These are phyloP conservation scores for Xylaria scruposa DNA, from an alignment of 495 filamentous ascomycete genomes.

Conservation along the genomic window DNA sequence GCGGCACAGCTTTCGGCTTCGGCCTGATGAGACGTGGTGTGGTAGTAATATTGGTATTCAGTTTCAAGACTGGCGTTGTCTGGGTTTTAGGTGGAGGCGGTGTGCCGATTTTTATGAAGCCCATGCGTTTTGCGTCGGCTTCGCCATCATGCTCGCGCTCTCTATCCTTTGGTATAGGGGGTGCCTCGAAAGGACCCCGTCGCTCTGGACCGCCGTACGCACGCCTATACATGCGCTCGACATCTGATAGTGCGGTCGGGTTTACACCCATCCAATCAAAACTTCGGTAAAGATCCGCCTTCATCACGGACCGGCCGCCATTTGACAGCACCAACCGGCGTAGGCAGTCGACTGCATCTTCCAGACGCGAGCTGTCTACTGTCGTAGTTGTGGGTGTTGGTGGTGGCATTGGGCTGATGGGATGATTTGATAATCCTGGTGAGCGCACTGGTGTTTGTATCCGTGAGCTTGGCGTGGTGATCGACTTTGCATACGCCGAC, in stretches of 20 bases:
- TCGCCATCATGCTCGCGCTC: conserved; percentile 24
- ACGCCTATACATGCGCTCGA: conserved; percentile 64
- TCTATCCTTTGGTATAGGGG: conserved; percentile 13
- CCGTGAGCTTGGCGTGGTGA: conserved; percentile 7
- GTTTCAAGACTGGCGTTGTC: conserved; percentile 42
- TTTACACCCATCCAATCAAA: conserved; percentile 68
- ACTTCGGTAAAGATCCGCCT: conserved; percentile 63
- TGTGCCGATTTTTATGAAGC: conserved; percentile 35
- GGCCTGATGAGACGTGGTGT: conserved; percentile 32
- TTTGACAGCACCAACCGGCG: conserved; percentile 67
- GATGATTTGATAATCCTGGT: conserved; percentile 30
- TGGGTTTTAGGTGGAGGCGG: conserved; percentile 36
- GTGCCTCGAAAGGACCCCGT: conserved; percentile 43
- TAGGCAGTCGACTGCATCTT: conserved; percentile 62
- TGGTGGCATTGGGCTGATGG: conserved; percentile 21
- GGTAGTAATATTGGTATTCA: conserved; percentile 48
- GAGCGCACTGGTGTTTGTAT: conserved; percentile 22
- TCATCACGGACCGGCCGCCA: conserved; percentile 62
- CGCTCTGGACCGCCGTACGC: conserved; percentile 54
- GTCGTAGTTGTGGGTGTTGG: conserved; percentile 47
- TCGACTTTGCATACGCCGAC: conserved; percentile 57
- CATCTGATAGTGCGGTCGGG: conserved; percentile 59
- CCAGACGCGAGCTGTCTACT: conserved; percentile 60
- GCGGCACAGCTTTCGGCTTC: conserved; percentile 27
- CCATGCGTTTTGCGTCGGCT: conserved; percentile 31